Evolutionary conservation across 805 yeast species (phyloP).

Genomic region (Yarrowia sp.): DNA sequence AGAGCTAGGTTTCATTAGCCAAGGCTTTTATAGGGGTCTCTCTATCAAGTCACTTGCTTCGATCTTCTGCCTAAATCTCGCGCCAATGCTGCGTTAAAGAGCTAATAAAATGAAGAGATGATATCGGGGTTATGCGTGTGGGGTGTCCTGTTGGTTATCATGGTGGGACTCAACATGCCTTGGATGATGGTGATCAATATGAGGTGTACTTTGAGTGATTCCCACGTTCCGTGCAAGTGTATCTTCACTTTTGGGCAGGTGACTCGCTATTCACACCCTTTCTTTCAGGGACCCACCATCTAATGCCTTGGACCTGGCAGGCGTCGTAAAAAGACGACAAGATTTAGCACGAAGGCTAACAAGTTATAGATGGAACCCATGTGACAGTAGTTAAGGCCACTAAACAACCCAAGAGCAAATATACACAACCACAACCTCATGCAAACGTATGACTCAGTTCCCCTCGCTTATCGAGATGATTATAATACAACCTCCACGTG

Average conservation of each 20-base stretch:
- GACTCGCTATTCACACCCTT: background rate
- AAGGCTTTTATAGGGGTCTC: background rate
- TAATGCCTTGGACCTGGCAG: background rate
- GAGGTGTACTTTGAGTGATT: no score
- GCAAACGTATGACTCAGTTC: background rate
- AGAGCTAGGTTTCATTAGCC: background rate
- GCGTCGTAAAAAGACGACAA: background rate
- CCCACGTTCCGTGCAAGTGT: no score
- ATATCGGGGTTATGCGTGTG: background rate
- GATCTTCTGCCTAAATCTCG: background rate
- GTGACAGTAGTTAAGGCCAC: background rate
- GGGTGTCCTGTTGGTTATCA: no score
- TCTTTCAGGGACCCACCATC: background rate
- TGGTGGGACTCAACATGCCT: no score
- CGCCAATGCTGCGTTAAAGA: slow-evolving; percentile 7
- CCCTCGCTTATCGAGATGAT: background rate
- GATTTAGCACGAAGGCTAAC: background rate
- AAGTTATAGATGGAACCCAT: background rate
- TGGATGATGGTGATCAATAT: no score
- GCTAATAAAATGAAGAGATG: no score
- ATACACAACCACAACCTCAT: background rate
- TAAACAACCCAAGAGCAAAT: background rate
- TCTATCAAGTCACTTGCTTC: background rate
- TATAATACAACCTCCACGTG: background rate
- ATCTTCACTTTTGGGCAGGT: no score